phyloP scores from a whole-genome alignment of 129 eudicot species.

The Silybum marianum region DNA sequence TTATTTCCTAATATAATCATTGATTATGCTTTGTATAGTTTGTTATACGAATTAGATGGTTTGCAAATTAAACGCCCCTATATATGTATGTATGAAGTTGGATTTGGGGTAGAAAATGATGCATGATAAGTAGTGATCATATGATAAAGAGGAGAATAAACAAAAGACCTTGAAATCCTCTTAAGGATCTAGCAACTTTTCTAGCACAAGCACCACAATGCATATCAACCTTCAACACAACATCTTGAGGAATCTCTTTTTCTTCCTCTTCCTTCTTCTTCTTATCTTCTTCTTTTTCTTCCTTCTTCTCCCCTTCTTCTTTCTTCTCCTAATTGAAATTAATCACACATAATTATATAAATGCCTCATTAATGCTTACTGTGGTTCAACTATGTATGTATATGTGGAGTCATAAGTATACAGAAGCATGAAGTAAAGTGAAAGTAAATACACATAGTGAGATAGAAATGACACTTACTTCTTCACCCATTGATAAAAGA shows the following conservation, averaged over 20 bases:
- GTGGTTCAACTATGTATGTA: not conserved
- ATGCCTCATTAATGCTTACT: not conserved
- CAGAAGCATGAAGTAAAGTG: not conserved
- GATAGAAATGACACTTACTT: conserved; percentile 20
- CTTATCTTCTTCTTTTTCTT: conserved; percentile 17
- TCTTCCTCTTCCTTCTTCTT: conserved; percentile 23
- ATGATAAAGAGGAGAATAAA: not conserved
- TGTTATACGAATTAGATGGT: too few relatives aligned
- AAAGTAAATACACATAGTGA: not conserved
- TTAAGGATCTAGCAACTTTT: conserved; percentile 72
- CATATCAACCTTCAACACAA: conserved; percentile 82
- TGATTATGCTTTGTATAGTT: too few relatives aligned
- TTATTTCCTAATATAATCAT: too few relatives aligned
- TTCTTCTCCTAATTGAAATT: conserved; percentile 37
- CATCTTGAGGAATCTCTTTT: conserved; percentile 38
- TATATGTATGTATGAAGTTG: too few relatives aligned
- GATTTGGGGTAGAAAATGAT: not conserved
- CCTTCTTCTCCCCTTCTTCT: conserved; percentile 28
- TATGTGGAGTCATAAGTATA: not conserved
- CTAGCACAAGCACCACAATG: conserved; percentile 91
- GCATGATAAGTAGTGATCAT: not conserved
- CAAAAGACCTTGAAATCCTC: conserved; percentile 63
- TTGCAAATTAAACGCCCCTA: too few relatives aligned
- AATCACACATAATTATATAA: not conserved
- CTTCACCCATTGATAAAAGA: conserved; percentile 28